phyloP scores from a whole-genome alignment of 805 yeast genomes.

The Metahyphopichia silvanorum region DNA sequence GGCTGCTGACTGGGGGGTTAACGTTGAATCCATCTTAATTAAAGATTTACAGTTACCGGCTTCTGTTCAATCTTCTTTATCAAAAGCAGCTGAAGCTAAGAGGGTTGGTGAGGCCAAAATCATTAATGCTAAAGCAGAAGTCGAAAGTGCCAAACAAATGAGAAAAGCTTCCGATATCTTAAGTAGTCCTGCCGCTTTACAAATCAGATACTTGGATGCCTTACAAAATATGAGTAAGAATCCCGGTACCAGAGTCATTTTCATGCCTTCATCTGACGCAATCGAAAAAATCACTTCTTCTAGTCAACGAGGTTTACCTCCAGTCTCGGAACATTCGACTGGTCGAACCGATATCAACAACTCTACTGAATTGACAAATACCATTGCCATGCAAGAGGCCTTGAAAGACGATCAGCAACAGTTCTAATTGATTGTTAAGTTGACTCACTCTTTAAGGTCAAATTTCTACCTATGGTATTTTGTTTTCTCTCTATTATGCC shows the following conservation, averaged over 20 bases:
- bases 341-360: constrained; percentile 4
- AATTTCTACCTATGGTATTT: no score
- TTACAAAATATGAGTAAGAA: constrained; percentile 68
- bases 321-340: constrained; percentile 1
- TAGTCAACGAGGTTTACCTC: constrained; percentile 8
- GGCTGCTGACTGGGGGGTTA: constrained; percentile 69
- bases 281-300: constrained; percentile 36
- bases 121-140: constrained; percentile 72
- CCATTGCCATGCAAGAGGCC: constrained; percentile 33
- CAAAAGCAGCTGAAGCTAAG: constrained; percentile 74
- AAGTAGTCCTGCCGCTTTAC: constrained; percentile 75
- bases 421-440: no score
- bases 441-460: no score
- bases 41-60: constrained; percentile 59
- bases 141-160: constrained; percentile 72
- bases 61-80: constrained; percentile 55
- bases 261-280: constrained; percentile 58
- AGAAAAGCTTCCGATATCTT: constrained; percentile 75
- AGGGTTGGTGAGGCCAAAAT: constrained; percentile 75
- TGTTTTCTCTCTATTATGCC: no score
- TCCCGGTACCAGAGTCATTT: constrained; percentile 64
- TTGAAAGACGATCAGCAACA: constrained; percentile 7
- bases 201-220: constrained; percentile 75
- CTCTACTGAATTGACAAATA: constrained; percentile 13
- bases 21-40: constrained; percentile 62